Evolutionary conservation across 768 basidiomycete genomes (phyloP).

Genomic region (Hebeloma cylindrosporum): DNA sequence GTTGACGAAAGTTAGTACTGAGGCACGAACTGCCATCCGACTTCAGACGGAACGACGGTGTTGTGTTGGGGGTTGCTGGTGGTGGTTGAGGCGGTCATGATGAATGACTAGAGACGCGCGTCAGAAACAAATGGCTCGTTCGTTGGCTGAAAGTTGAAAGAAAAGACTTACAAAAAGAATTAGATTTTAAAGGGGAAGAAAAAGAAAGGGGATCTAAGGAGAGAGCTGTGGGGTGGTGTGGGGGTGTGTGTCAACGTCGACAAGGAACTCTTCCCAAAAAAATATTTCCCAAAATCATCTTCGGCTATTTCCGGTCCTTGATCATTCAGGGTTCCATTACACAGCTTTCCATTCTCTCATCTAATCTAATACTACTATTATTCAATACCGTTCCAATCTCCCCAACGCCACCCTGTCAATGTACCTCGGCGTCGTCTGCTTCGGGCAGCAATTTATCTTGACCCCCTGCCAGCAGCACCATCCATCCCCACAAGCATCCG

Average conservation of each 20-base stretch:
- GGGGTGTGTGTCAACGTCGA: conserved; percentile 30
- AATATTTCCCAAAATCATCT: conserved; percentile 24
- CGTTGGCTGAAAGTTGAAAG: not conserved
- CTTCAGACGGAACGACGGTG: conserved; percentile 85
- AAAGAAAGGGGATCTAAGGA: conserved; percentile 27
- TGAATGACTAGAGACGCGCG: conserved; percentile 12
- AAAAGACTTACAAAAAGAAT: conserved; percentile 31
- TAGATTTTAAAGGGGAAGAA: conserved; percentile 37
- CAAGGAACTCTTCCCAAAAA: conserved; percentile 28
- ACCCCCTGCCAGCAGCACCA: too few relatives aligned
- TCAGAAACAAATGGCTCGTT: not conserved
- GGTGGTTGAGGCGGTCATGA: conserved; percentile 39
- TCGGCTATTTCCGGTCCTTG: conserved; percentile 28
- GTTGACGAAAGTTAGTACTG: conserved; percentile 99
- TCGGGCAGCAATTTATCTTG: too few relatives aligned
- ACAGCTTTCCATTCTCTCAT: too few relatives aligned
- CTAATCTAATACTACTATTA: too few relatives aligned
- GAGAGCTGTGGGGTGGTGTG: conserved; percentile 22
- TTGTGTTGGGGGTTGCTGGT: conserved; percentile 47
- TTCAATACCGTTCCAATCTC: too few relatives aligned
- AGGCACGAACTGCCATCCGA: conserved; percentile 99
- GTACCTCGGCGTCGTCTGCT: too few relatives aligned
- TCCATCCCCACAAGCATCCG: too few relatives aligned
- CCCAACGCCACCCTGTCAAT: too few relatives aligned
- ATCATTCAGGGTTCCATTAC: too few relatives aligned